These are phyloP conservation scores for Poa pratensis DNA, from an alignment of 176 grass and related monocot species.

Conservation along the genomic window DNA sequence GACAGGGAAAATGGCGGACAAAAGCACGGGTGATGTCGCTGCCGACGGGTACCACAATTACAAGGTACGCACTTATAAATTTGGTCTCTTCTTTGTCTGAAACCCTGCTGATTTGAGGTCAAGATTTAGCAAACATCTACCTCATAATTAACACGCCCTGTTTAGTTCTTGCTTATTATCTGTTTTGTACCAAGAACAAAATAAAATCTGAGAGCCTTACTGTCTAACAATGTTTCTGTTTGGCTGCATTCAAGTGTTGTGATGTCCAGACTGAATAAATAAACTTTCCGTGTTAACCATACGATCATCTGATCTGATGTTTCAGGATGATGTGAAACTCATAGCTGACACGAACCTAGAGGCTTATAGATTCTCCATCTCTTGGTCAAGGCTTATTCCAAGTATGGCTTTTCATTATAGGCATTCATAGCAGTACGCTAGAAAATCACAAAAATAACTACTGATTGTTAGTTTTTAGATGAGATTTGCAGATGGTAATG, in stretches of 20 bases:
- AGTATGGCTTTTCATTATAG: conserved; percentile 16
- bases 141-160: not conserved
- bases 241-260: not conserved
- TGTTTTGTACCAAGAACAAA: not conserved
- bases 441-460: not conserved
- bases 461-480: not conserved
- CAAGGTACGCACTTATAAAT: not conserved
- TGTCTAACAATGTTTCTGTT: not conserved
- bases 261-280: not conserved
- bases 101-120: no score
- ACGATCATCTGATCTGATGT: conserved; percentile 20
- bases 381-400: conserved; percentile 83
- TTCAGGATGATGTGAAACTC: conserved; percentile 74
- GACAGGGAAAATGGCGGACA: conserved; percentile 14
- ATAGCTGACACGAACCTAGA: conserved; percentile 60
- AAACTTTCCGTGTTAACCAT: no score
- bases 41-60: conserved; percentile 46
- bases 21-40: conserved; percentile 23
- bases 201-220: not conserved
- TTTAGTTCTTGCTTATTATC: not conserved
- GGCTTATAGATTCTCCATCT: conserved; percentile 79
- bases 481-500: conserved; percentile 56
- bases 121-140: no score
- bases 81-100: not conserved
- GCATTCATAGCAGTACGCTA: not conserved